These are phyloP conservation scores for Linaria vulgaris DNA, from an alignment of 257 asterid species.

Conservation along the genomic window DNA sequence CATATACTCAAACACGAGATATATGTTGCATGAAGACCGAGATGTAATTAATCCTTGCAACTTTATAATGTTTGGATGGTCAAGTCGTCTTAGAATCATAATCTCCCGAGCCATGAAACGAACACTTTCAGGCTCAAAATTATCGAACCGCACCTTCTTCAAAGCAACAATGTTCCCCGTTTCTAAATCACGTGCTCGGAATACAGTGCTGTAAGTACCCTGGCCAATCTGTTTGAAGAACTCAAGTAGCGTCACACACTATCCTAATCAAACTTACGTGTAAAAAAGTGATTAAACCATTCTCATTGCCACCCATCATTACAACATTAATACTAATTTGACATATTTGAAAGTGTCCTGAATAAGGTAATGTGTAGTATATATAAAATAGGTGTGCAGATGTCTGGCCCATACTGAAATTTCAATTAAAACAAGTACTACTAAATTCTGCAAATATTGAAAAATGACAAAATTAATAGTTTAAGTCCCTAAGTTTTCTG, in stretches of 20 bases:
- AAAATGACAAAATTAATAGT: neutral
- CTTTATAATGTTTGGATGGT: constrained; percentile 87
- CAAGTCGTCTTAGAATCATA: constrained; percentile 76
- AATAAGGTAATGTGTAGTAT: too few relatives aligned
- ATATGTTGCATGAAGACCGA: constrained; percentile 80
- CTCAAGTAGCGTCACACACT: constrained; percentile 5
- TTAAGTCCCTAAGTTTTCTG: too few relatives aligned
- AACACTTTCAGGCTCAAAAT: constrained; percentile 93
- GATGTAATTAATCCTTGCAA: constrained; percentile 83
- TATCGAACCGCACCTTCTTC: constrained; percentile 92
- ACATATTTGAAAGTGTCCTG: too few relatives aligned
- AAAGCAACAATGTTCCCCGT: constrained; percentile 74
- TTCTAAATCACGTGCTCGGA: constrained; percentile 86
- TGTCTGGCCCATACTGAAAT: too few relatives aligned
- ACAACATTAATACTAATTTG: neutral
- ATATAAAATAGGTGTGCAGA: too few relatives aligned
- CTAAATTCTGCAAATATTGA: neutral
- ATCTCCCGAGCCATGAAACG: constrained; percentile 98
- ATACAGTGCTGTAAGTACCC: constrained; percentile 94
- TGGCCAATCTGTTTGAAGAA: constrained; percentile 74
- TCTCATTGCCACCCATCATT: too few relatives aligned
- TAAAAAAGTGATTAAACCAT: too few relatives aligned
- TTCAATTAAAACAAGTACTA: too few relatives aligned
- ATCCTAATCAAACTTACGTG: too few relatives aligned
- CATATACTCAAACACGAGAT: constrained; percentile 94